These are phyloP conservation scores for Bacterosira constricta DNA, from an alignment of 108 stramenopile genomes.

Conservation along the genomic window DNA sequence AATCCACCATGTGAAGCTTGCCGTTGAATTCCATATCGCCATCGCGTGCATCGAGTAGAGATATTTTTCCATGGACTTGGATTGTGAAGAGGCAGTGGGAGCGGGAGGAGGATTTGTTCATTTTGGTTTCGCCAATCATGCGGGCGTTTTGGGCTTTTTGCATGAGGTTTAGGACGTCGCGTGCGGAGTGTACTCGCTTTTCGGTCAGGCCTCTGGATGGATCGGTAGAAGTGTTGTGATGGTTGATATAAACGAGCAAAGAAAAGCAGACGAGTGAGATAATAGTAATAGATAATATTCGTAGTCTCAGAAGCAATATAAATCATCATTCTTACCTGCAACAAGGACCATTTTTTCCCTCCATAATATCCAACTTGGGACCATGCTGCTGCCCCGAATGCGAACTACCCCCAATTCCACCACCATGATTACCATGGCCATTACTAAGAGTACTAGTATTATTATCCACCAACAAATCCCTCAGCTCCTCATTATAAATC, in stretches of 20 bases:
- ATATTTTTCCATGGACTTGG: slow-evolving; percentile 57
- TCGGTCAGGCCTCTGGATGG: slow-evolving; percentile 75
- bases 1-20: slow-evolving; percentile 94
- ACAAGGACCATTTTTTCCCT: slow-evolving; percentile 67
- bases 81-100: slow-evolving; percentile 93
- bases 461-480: slow-evolving; percentile 75
- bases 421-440: too few species aligned
- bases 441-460: too few species aligned
- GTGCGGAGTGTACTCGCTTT: slow-evolving; percentile 63
- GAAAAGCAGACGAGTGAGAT: neutral
- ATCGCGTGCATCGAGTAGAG: slow-evolving; percentile 64
- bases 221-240: neutral
- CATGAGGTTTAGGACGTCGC: slow-evolving; percentile 82
- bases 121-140: slow-evolving; percentile 91
- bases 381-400: too few species aligned
- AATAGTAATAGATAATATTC: too few species aligned
- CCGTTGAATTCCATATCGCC: slow-evolving; percentile 78
- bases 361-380: slow-evolving; percentile 81
- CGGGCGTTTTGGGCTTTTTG: slow-evolving; percentile 84
- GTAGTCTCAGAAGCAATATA: neutral
- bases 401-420: too few species aligned
- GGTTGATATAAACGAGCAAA: too few species aligned
- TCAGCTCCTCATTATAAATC: slow-evolving; percentile 95
- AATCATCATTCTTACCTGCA: slow-evolving; percentile 45
- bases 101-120: slow-evolving; percentile 93